Conservation (phyloP, 2,329 filamentous ascomycete genomes). For the Stachybotrys chlorohalonatus region DNA sequence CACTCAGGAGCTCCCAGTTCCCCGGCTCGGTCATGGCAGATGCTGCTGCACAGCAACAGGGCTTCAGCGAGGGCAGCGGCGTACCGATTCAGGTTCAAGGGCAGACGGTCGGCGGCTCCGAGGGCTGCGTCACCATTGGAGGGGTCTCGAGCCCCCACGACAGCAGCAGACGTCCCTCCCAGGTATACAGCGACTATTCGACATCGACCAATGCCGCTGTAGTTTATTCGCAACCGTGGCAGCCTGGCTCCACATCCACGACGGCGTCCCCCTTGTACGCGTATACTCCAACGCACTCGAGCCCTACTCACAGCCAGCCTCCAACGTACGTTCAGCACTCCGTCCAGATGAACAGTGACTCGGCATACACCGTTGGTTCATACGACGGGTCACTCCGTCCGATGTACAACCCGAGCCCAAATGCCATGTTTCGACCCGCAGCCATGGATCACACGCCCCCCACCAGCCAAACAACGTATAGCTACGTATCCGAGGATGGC, state of each 20-base stretch:
- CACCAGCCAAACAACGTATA: slow-evolving; percentile 21
- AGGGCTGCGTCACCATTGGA: slow-evolving; percentile 31
- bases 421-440: slow-evolving; percentile 21
- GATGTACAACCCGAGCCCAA: slow-evolving; percentile 21
- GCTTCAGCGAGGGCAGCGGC: slow-evolving; percentile 27
- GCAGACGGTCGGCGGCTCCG: slow-evolving; percentile 21
- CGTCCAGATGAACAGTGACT: slow-evolving; percentile 21
- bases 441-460: slow-evolving; percentile 19
- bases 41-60: slow-evolving; percentile 24
- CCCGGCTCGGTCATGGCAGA: slow-evolving; percentile 31
- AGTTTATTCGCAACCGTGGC: slow-evolving; percentile 37
- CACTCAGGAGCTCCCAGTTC: slow-evolving; percentile 31
- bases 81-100: slow-evolving; percentile 23
- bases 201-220: slow-evolving; percentile 20
- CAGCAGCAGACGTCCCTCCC: slow-evolving; percentile 33
- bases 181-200: slow-evolving; percentile 35
- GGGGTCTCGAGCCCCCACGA: slow-evolving; percentile 37
- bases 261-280: slow-evolving; percentile 35
- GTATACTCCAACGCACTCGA: slow-evolving; percentile 30
- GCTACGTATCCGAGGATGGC: slow-evolving; percentile 23
- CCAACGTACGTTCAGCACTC: slow-evolving; percentile 19
- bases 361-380: slow-evolving; percentile 21
- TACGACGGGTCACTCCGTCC: slow-evolving; percentile 24
- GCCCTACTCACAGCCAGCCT: slow-evolving; percentile 10
- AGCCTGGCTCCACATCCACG: slow-evolving; percentile 30